These are phyloP conservation scores for Dothistroma pini DNA, from an alignment of 2,329 filamentous ascomycete genomes.

Conservation along the genomic window DNA sequence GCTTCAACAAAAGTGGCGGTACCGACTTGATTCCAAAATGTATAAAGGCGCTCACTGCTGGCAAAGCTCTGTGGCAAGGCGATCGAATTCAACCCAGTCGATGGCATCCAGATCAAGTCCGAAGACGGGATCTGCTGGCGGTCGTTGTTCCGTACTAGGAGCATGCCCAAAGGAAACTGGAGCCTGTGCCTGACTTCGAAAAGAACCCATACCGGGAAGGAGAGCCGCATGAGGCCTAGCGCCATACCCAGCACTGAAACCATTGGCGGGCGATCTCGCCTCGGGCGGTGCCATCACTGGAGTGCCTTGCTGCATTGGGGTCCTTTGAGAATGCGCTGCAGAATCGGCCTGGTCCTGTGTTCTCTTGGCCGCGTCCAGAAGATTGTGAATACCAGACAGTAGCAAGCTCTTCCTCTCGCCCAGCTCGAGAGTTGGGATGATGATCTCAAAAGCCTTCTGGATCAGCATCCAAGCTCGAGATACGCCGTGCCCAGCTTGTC, in stretches of 20 bases:
- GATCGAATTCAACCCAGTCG: constrained; percentile 29
- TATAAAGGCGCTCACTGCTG: constrained; percentile 13
- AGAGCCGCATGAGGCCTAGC: constrained; percentile 8
- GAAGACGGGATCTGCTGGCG: constrained; percentile 14
- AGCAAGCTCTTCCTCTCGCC: constrained; percentile 20
- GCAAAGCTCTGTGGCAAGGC: constrained; percentile 25
- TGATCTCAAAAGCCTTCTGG: constrained; percentile 23
- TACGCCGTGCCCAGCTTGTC: constrained; percentile 15
- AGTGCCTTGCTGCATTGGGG: constrained; percentile 5
- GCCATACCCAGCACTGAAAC: constrained; percentile 10
- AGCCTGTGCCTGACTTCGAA: constrained; percentile 12
- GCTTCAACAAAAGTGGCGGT: not conserved
- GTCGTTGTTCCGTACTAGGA: constrained; percentile 7
- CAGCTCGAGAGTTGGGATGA: constrained; percentile 24
- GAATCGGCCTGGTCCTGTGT: constrained; percentile 13
- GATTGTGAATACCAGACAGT: constrained; percentile 21
- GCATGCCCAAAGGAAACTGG: constrained; percentile 8
- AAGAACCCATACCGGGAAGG: constrained; percentile 14
- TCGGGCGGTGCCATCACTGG: constrained; percentile 6
- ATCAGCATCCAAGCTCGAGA: constrained; percentile 25
- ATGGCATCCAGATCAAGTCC: constrained; percentile 26
- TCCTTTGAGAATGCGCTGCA: not conserved
- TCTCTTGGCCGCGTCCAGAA: constrained; percentile 23
- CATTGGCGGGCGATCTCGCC: constrained; percentile 5
- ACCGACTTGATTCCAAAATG: constrained; percentile 1